Percentiles rank a stretch among this genome's conserved stretches.
These are phyloP conservation scores for Teunomyces pallodes DNA, from an alignment of 805 yeast genomes.

Conservation along the genomic window DNA sequence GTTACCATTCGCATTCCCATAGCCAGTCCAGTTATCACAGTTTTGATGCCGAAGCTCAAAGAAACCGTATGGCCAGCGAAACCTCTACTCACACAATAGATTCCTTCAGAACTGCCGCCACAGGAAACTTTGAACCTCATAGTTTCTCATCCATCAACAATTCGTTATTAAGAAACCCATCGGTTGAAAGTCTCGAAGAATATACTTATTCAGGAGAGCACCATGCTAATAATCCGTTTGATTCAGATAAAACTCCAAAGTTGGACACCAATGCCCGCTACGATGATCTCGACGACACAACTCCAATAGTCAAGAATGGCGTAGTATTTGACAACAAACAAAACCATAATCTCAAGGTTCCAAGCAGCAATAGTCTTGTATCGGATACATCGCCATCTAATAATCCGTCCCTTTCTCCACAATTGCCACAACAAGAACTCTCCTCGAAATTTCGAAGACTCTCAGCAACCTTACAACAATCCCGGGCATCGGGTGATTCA, in stretches of 20 bases:
- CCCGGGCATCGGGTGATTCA: conserved; percentile 38
- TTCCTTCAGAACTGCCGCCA: conserved; percentile 29
- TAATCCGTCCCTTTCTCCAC: conserved; percentile 4
- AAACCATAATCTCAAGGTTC: conserved; percentile 6
- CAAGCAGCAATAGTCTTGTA: neutral
- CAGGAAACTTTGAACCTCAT: conserved; percentile 10
- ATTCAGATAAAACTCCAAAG: conserved; percentile 34
- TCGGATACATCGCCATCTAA: neutral
- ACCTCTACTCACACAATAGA: conserved; percentile 24
- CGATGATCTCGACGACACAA: conserved; percentile 23
- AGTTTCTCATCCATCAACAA: conserved; percentile 36
- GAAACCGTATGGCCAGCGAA: conserved; percentile 10
- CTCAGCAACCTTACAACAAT: conserved; percentile 34
- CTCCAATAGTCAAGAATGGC: conserved; percentile 22
- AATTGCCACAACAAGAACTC: conserved; percentile 33
- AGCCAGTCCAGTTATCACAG: neutral
- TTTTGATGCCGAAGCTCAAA: neutral
- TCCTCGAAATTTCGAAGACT: conserved; percentile 36
- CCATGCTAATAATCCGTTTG: conserved; percentile 6
- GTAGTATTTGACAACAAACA: conserved; percentile 8
- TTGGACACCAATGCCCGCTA: conserved; percentile 10
- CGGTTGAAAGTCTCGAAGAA: conserved; percentile 4
- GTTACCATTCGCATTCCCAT: neutral
- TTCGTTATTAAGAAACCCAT: conserved; percentile 23
- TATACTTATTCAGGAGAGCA: conserved; percentile 1